phyloP scores from a whole-genome alignment of 352 stramenopile genomes.

The Albugo laibachii region DNA sequence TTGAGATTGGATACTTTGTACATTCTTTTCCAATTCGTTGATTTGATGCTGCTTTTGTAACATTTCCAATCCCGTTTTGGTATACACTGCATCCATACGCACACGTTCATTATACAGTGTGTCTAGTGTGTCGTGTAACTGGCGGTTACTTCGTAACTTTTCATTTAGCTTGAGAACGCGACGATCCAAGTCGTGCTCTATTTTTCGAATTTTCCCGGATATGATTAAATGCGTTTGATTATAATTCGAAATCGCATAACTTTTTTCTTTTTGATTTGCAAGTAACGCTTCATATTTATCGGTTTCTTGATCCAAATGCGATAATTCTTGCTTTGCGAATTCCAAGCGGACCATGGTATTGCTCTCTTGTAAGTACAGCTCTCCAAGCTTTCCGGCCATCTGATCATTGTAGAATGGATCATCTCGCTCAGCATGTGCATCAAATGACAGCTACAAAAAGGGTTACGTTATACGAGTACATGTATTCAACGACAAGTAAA shows the following conservation, averaged over 20 bases:
- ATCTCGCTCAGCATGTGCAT: constrained; percentile 36
- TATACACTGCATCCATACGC: constrained; percentile 54
- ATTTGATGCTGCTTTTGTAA: constrained; percentile 39
- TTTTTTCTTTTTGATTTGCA: constrained; percentile 26
- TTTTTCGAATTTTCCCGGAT: constrained; percentile 30
- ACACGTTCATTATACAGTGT: constrained; percentile 41
- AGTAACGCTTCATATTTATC: constrained; percentile 36
- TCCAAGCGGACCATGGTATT: constrained; percentile 66
- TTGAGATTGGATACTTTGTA: constrained; percentile 34
- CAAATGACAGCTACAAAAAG: constrained; percentile 36
- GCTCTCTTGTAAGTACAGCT: constrained; percentile 60
- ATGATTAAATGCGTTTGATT: background rate
- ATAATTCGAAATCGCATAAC: background rate
- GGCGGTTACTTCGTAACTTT: constrained; percentile 41
- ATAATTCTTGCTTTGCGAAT: constrained; percentile 52
- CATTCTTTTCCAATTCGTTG: constrained; percentile 16
- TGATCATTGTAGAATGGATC: constrained; percentile 64
- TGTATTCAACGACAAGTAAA: constrained; percentile 3
- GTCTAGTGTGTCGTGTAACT: constrained; percentile 38
- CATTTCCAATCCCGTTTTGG: constrained; percentile 40
- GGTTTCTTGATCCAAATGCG: constrained; percentile 35
- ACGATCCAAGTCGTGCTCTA: constrained; percentile 67
- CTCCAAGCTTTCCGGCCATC: constrained; percentile 49
- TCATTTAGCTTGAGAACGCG: constrained; percentile 74
- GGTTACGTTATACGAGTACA: background rate